Evolutionary conservation across 2,329 filamentous ascomycete genomes (phyloP).

Genomic region (Claviceps africana): DNA sequence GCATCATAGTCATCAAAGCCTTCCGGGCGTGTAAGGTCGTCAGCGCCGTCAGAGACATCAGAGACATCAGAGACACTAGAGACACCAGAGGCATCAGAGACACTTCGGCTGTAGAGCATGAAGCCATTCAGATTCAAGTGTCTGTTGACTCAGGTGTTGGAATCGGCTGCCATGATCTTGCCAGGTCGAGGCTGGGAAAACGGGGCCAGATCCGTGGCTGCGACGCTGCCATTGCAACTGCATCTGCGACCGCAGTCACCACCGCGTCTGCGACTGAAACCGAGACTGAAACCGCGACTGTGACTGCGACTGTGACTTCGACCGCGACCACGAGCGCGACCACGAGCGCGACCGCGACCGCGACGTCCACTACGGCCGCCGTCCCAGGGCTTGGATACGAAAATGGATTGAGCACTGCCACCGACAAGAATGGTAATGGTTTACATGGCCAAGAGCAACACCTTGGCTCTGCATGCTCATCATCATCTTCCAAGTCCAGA

Average conservation of each 20-base stretch:
- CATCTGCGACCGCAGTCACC: background rate
- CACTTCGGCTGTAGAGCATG: background rate
- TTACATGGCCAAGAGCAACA: background rate
- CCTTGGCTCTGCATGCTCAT: background rate
- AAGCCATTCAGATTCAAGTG: background rate
- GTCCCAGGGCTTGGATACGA: background rate
- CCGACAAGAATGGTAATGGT: background rate
- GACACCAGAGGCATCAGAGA: background rate
- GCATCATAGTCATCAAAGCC: background rate
- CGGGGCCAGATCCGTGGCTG: background rate
- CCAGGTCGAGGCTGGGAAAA: background rate
- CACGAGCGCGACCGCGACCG: background rate
- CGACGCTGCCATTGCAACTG: background rate
- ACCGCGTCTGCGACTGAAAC: background rate
- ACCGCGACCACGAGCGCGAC: background rate
- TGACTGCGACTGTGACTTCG: background rate
- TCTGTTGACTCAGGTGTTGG: background rate
- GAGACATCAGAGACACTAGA: background rate
- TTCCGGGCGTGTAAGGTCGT: too few relatives aligned
- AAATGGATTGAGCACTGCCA: background rate
- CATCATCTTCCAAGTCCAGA: background rate
- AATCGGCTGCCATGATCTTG: background rate
- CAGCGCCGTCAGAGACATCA: too few relatives aligned
- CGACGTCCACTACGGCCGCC: background rate
- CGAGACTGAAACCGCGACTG: background rate